Percentiles rank a stretch among this genome's conserved stretches.
phyloP scores from a whole-genome alignment of 2,329 filamentous ascomycete genomes.

The Iodosphaeria phyllophila region DNA sequence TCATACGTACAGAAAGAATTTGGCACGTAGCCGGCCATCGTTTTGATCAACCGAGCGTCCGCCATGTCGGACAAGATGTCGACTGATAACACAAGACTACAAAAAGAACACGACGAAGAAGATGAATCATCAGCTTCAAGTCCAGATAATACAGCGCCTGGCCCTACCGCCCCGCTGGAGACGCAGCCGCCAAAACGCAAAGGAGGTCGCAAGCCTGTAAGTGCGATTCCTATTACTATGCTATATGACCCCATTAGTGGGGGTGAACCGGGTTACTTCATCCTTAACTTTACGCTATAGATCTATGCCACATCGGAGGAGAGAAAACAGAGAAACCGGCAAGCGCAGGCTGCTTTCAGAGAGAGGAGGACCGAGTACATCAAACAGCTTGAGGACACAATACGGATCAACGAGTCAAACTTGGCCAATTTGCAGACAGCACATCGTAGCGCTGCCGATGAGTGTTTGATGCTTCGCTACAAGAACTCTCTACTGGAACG shows the following conservation, averaged over 20 bases:
- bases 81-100: no score
- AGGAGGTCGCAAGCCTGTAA: constrained; percentile 90
- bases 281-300: constrained; percentile 23
- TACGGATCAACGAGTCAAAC: constrained; percentile 91
- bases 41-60: no score
- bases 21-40: no score
- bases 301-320: constrained; percentile 98
- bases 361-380: constrained; percentile 97
- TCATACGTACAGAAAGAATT: no score
- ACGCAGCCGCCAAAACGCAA: constrained; percentile 73
- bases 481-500: constrained; percentile 94
- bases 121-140: constrained; percentile 44
- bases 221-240: constrained; percentile 10
- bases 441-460: constrained; percentile 84
- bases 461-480: constrained; percentile 94
- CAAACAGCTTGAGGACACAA: constrained; percentile 94
- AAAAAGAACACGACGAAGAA: constrained; percentile 35
- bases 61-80: constrained; percentile 53
- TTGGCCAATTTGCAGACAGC: constrained; percentile 84
- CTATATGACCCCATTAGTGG: constrained; percentile 1
- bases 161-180: constrained; percentile 24
- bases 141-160: constrained; percentile 35
- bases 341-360: constrained; percentile 92
- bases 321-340: constrained; percentile 89
- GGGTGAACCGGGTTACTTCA: neutral